Evolutionary conservation across 805 yeast species (phyloP), one percentile per base, ranked within the genome.

Genomic region (Lipomyces yamadae): DNA sequence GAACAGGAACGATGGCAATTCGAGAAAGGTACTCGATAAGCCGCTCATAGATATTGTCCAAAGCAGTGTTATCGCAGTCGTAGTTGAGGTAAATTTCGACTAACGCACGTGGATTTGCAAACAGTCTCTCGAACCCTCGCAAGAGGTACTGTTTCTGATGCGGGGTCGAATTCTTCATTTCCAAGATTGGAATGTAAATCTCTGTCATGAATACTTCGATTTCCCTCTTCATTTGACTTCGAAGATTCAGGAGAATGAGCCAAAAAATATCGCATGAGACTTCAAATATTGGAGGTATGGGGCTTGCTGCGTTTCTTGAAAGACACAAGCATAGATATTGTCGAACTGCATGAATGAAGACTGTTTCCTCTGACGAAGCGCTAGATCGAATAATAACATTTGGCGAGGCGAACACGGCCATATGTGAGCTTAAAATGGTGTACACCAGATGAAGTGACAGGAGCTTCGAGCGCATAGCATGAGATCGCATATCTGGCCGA

Each of bases 81-180:
- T 95, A 96, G 78, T 95, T 95, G 74, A 95, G 83, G 76, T 94
- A 95, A 66, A 95, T 86, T 79, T 95, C 99, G 66, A 96, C 91
- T 69, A 96, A 80, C 24, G 96, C 88, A 68, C 96, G 84, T 56
- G 98, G 96, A 78, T 94, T 97, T 70, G 87, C 86, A 75, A 96
- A 89, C 50, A 95, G 78, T 71, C 96, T 83, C 73, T 90, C 90
- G 33, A 96, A 83, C n/a, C 94, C 84, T 11, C 89, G 85, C 67
- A 96, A 81, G 70, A 94, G 85, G 74, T 92, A 94, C 76, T 96
- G 84, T 76, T 94, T 92, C 78, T 96, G 99, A 77, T 94, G 98
- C 8, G 93, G 80, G 0, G 97, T 91, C 0, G 98, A 90, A 1
- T 96, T 87, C 74, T 88, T 90, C 87, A 95, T 85, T 74, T 94